Evolutionary conservation across 345 rosid genomes (phyloP), one percentile per base, ranked within the genome.

Genomic region (Noccaea bulbosa): DNA sequence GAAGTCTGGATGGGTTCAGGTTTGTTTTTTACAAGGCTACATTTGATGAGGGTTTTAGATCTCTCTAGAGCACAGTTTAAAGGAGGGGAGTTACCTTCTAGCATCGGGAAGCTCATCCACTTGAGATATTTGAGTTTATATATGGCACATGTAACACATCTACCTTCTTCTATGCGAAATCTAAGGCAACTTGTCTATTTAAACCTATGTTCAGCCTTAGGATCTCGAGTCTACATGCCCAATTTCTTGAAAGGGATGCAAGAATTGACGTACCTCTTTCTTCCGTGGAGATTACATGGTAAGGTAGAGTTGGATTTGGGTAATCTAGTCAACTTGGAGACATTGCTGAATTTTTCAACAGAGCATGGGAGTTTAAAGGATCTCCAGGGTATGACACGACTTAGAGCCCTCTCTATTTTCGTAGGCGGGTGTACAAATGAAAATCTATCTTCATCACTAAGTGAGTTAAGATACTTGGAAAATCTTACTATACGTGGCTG

Each of bases 121-220:
- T 37, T 37, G 11, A 37, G 10, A 37, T 37, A 37, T 27, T 30
- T 77, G 48, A 71, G 80, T 6, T 49, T 76, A 24, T 1, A 15
- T 0, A 0, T 0, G 2, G 43, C 56, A 2, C 0, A 1, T 10
- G 45, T 77, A 35, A 2, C 38, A 12, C 52, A 43, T 40, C 37
- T 73, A 57, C 77, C 78, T 17, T 35, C 46, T 39, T 62, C 75
- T 40, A 5, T 78, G 2, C 9, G 20, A 3, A 69, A 73, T 9
- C 39, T 78, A 5, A 43, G 1, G 45, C 9, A 15, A 17, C n/a
- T 78, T 3, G 1, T 69, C 24, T 55, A 47, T 15, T 17, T 76
- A 48, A 47, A 76, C 47, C 0, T 69, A 14, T 3, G 20, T 48
- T 1, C 20, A 17, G 20, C 20, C 20, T 17, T 17, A 17, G 5